These are phyloP conservation scores for Solanum pinnatisectum DNA, from an alignment of 257 asterid genomes.

Conservation along the genomic window DNA sequence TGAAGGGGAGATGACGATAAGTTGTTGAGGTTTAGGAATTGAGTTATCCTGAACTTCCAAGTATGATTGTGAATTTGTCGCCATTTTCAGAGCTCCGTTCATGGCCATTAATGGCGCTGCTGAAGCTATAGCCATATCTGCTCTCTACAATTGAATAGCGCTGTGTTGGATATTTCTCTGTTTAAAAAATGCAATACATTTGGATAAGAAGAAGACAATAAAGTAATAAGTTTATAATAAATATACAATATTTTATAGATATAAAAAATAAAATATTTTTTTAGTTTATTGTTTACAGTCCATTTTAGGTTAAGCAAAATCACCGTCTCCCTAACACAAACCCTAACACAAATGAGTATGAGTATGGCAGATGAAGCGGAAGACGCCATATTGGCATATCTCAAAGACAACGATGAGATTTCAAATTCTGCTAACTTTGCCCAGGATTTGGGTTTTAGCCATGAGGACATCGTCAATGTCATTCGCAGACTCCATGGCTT, in stretches of 20 bases:
- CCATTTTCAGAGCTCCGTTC: slow-evolving; percentile 54
- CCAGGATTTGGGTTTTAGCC: slow-evolving; percentile 51
- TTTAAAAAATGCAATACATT: too few species aligned
- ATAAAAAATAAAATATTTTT: too few species aligned
- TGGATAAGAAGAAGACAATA: too few species aligned
- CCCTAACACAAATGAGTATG: neutral
- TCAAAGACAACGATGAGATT: slow-evolving; percentile 51
- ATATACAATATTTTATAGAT: too few species aligned
- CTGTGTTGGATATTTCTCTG: neutral
- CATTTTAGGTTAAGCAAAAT: neutral
- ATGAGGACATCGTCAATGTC: slow-evolving; percentile 75
- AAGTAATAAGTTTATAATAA: too few species aligned
- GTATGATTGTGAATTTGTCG: slow-evolving; percentile 50
- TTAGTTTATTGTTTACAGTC: too few species aligned
- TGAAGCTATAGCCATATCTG: slow-evolving; percentile 8
- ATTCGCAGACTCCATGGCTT: slow-evolving; percentile 80
- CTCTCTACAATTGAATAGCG: neutral
- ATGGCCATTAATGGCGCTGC: slow-evolving; percentile 39
- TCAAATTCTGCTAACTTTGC: slow-evolving; percentile 67
- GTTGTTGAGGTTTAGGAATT: slow-evolving; percentile 66
- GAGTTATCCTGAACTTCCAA: slow-evolving; percentile 76
- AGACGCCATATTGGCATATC: slow-evolving; percentile 63
- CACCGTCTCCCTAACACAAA: neutral
- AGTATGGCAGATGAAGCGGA: slow-evolving; percentile 86
- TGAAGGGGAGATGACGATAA: slow-evolving; percentile 82